Base-by-base conservation (phyloP, 495 filamentous ascomycete species). In the Penicillium mononematosum region DNA sequence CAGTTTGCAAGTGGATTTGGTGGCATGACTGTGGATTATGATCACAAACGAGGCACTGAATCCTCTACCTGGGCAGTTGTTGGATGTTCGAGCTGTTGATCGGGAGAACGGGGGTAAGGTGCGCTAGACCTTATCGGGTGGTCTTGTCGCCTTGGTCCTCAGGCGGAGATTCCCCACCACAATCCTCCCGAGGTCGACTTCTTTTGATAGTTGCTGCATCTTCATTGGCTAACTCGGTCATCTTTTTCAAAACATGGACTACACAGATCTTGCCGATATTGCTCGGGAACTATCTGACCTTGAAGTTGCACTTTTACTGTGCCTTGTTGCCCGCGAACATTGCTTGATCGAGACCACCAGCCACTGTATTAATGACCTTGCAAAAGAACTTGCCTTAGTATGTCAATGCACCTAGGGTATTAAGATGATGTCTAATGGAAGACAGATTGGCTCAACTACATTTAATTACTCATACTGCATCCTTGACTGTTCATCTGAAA, bases 281-380 rank as follows among this genome's bases (percentile, higher is more conserved):
- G 78, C 92, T 51, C 86, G 88, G 69, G 78, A 80, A 45, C 77
- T 98, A 42, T 91, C 88, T 53, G 94, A 96, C 72, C 79, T 97
- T 45, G 92, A 96, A 72, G 83, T 98, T 42, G 94, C 94, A 25
- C 74, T 87, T 12, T 79, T 97, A 20, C 78, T 97, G 48, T 93
- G 85, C 63, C 81, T 96, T 29, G 78, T 88, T 53, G 83, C 86
- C 24, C 82, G 84, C 53, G 87, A 94, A 71, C 93, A 98, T 67
- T 96, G 91, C 70, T 85, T 97, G 56, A 84, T 98, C 64, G 85
- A 88, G 70, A 88, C 88, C 41, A 85, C 87, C 10, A 71, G 75
- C 22, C 74, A 81, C 31, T 75, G 73, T 52, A 66, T 92, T 43
- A 75, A 88, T 66, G 78, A 83, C 55, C 74, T 96, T 29, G 80